These are phyloP conservation scores for Ogataea degrootiae DNA, from an alignment of 805 yeast species.

Conservation along the genomic window DNA sequence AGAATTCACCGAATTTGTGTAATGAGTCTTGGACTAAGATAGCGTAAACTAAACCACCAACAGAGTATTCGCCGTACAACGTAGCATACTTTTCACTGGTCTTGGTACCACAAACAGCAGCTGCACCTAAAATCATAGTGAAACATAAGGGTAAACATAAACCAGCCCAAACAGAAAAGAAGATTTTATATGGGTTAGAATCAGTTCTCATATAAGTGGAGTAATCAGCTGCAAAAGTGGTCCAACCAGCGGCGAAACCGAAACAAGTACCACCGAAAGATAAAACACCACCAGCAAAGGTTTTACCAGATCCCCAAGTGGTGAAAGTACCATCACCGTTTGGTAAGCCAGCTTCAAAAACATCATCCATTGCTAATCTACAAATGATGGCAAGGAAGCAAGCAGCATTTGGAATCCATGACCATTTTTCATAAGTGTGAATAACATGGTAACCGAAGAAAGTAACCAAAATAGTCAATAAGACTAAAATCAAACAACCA, in stretches of 20 bases:
- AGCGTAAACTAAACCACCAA: constrained; percentile 82
- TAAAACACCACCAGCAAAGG: constrained; percentile 71
- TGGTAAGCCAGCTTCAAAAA: constrained; percentile 49
- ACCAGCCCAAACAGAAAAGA: constrained; percentile 60
- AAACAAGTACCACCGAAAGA: constrained; percentile 79
- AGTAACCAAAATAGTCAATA: constrained; percentile 66
- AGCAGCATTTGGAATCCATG: constrained; percentile 80
- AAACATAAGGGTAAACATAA: constrained; percentile 64
- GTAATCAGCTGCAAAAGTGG: constrained; percentile 88
- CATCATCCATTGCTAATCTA: constrained; percentile 62
- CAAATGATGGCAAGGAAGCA: constrained; percentile 76
- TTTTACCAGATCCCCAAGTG: constrained; percentile 47
- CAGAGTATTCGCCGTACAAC: constrained; percentile 47
- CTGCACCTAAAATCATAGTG: constrained; percentile 81
- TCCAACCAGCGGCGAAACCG: constrained; percentile 94
- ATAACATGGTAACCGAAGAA: constrained; percentile 82
- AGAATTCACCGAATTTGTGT: constrained; percentile 86
- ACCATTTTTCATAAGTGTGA: constrained; percentile 76
- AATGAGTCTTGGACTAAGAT: constrained; percentile 74
- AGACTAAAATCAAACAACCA: constrained; percentile 70
- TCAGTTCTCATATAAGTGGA: constrained; percentile 78
- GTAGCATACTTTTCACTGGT: constrained; percentile 41
- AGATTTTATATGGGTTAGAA: constrained; percentile 54
- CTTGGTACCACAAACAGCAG: constrained; percentile 65
- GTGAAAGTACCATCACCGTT: constrained; percentile 22